Evolutionary conservation across 345 rosid genomes (phyloP).

Genomic region (Barbarea vulgaris): DNA sequence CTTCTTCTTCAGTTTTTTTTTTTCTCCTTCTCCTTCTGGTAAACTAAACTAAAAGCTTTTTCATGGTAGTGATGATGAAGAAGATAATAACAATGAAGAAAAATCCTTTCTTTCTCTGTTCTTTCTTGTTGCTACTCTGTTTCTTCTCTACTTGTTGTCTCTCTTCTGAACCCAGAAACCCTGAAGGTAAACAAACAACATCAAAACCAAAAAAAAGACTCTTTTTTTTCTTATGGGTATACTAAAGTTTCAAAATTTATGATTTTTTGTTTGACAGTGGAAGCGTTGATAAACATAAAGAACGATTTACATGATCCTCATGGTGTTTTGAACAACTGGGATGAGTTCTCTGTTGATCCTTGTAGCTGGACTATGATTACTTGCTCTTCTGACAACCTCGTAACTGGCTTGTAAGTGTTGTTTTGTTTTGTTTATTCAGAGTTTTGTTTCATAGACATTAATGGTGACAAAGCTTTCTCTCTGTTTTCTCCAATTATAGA

Average conservation of each 20-base stretch:
- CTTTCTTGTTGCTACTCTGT: constrained; percentile 39
- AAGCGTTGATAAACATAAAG: constrained; percentile 68
- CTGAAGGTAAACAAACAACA: constrained; percentile 64
- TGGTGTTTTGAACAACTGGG: constrained; percentile 93
- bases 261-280: constrained; percentile 53
- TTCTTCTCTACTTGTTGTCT: constrained; percentile 38
- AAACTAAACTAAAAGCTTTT: constrained; percentile 11
- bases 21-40: constrained; percentile 18
- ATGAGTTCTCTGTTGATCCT: constrained; percentile 92
- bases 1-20: constrained; percentile 15
- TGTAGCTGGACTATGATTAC: constrained; percentile 97
- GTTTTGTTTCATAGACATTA: constrained; percentile 9
- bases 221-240: not conserved
- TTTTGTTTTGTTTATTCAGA: not conserved
- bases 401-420: constrained; percentile 68
- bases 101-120: constrained; percentile 30
- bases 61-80: constrained; percentile 41
- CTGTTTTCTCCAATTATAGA: constrained; percentile 44
- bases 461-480: constrained; percentile 23
- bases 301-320: constrained; percentile 68
- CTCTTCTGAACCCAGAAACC: constrained; percentile 80
- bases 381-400: constrained; percentile 83
- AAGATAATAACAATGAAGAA: constrained; percentile 12
- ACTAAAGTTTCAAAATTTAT: not conserved
- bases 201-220: not conserved